Base-by-base conservation (phyloP, 2,329 filamentous ascomycete genomes). In the Ascocoryne sarcoides region DNA sequence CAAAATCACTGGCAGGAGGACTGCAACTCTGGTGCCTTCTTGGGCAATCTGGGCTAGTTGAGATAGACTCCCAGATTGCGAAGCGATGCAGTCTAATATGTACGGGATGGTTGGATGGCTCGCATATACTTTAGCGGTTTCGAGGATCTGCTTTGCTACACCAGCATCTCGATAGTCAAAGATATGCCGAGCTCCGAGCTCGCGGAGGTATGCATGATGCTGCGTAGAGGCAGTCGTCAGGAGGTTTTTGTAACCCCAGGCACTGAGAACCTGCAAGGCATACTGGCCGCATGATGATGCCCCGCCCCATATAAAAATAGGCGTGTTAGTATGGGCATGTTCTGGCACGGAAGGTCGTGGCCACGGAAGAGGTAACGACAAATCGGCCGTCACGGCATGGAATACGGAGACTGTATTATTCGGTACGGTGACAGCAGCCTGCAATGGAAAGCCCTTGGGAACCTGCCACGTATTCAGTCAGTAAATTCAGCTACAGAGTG, bases 371-470 rank as follows among this genome's bases (percentile, higher is more conserved):
- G 66, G 64, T 15, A 82, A 56, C 0, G 57, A 62, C 10, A 81
- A 60, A 44, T 80, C 73, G 1, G 57, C 57, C 1, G 62, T 65
- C 2, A 73, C 54, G 4, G 71, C 62, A 52, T 81, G 73, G 54
- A 79, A 73, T 9, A 71, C 73, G 0, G 75, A 79, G 20, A 80
- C 68, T 19, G 76, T 57, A 48, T 77, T 80, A 36, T 72, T 70
- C 0, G 73, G 68, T 2, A 79, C 55, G 0, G 74, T 75, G 10
- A 55, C 47, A 10, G 71, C 73, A 44, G 69, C 63, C 34, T 65
- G 52, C 30, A 67, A 52, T 1, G 61, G 62, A 20, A 70, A 53
- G 17, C 58, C 61, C 9, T 55, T 43, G 1, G 70, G 68, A 16
- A 75, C 43, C 60, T 64, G 17, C 3, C 16, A 26, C 15, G 15